Conservation (phyloP, 352 stramenopile genomes). For the Elongisporangium undulatum region DNA sequence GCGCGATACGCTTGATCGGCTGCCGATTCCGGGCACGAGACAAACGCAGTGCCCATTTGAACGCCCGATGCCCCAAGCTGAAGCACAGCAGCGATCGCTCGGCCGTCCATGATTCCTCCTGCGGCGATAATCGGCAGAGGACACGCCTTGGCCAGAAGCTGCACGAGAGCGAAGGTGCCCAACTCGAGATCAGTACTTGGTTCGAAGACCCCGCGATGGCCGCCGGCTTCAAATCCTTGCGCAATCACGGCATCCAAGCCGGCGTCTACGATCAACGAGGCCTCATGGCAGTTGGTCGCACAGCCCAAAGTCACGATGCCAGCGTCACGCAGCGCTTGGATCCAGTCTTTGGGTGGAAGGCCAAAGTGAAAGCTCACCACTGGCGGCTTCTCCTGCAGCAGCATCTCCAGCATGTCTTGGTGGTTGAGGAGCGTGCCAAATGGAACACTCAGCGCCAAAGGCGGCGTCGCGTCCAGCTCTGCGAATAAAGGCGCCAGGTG, state of each 20-base stretch:
- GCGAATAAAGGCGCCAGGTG: constrained; percentile 31
- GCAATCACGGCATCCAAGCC: constrained; percentile 45
- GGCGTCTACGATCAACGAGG: constrained; percentile 7
- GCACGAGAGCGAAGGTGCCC: constrained; percentile 44
- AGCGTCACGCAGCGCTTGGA: constrained; percentile 29
- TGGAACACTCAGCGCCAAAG: constrained; percentile 7
- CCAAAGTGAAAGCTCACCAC: constrained; percentile 74
- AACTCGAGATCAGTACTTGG: constrained; percentile 12
- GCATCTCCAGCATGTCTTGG: constrained; percentile 32
- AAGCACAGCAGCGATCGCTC: constrained; percentile 30
- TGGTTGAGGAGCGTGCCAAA: constrained; percentile 27
- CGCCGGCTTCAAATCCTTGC: constrained; percentile 54
- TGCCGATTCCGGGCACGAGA: constrained; percentile 38
- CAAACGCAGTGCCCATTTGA: constrained; percentile 62
- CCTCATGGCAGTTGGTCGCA: constrained; percentile 39
- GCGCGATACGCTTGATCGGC: constrained; percentile 25
- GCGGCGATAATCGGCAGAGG: constrained; percentile 48
- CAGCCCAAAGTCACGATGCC: constrained; percentile 38
- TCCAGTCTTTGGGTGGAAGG: constrained; percentile 19
- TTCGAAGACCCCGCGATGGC: constrained; percentile 51
- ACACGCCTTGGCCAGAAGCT: constrained; percentile 31
- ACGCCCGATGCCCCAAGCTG: constrained; percentile 42
- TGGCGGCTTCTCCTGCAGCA: constrained; percentile 39
- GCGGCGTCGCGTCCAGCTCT: constrained; percentile 18
- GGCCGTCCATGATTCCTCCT: constrained; percentile 49